Evolutionary conservation across 148 eudicot species (phyloP).

Genomic region (Silene latifolia): DNA sequence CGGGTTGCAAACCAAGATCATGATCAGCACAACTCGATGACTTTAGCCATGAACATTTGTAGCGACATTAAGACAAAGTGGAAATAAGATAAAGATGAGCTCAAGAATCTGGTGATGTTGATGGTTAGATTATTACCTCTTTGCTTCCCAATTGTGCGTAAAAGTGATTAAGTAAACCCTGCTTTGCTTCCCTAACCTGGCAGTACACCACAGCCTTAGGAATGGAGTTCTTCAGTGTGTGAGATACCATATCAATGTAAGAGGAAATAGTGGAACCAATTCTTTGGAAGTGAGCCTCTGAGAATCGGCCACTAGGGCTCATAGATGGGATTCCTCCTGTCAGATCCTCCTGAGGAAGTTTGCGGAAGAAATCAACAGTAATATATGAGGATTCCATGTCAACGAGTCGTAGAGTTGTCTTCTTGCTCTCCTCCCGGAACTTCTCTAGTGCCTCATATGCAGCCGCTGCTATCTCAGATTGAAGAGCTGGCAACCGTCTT

Average conservation of each 20-base stretch:
- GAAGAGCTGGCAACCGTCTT: constrained; percentile 67
- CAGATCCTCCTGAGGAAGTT: constrained; percentile 56
- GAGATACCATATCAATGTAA: constrained; percentile 49
- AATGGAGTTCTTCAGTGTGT: constrained; percentile 46
- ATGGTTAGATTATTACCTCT: constrained; percentile 38
- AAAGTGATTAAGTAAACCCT: constrained; percentile 42
- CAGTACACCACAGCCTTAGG: constrained; percentile 64
- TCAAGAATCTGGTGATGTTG: no score
- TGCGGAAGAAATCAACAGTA: constrained; percentile 73
- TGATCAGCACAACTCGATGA: neutral
- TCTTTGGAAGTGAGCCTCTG: constrained; percentile 53
- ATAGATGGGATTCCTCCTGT: constrained; percentile 34
- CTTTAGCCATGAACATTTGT: no score
- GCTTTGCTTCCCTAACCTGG: constrained; percentile 54
- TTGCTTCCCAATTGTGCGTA: constrained; percentile 42
- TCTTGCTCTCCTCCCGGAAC: constrained; percentile 73
- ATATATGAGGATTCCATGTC: constrained; percentile 82
- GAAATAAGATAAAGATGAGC: neutral
- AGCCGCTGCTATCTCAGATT: constrained; percentile 57
- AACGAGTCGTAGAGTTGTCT: constrained; percentile 56
- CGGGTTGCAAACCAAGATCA: no score
- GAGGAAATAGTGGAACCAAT: constrained; percentile 49
- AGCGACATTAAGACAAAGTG: neutral
- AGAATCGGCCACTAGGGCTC: constrained; percentile 37
- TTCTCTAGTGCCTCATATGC: constrained; percentile 57